Evolutionary conservation across 805 yeast species (phyloP).

Genomic region (Pichia deserticola): DNA sequence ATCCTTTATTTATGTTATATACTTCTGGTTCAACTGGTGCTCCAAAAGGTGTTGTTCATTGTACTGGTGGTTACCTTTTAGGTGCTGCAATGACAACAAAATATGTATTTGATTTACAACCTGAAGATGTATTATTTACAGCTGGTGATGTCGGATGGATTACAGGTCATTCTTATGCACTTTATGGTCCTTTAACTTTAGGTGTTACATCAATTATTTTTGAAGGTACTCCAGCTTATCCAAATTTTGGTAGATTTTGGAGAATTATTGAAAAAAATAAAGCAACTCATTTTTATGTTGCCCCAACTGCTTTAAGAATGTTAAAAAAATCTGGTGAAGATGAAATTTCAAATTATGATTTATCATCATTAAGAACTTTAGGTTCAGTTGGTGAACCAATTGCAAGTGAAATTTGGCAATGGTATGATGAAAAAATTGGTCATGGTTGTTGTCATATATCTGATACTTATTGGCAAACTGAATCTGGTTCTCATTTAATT

Average conservation of each 20-base stretch:
- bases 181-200: slow-evolving; percentile 83
- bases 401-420: slow-evolving; percentile 96
- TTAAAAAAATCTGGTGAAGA: slow-evolving; percentile 78
- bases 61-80: slow-evolving; percentile 88
- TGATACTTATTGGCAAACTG: slow-evolving; percentile 99
- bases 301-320: slow-evolving; percentile 95
- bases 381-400: slow-evolving; percentile 99
- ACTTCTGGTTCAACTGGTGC: slow-evolving; percentile 98
- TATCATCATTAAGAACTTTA: slow-evolving; percentile 79
- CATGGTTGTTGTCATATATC: slow-evolving; percentile 81
- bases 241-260: slow-evolving; percentile 94
- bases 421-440: slow-evolving; percentile 94
- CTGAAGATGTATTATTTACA: slow-evolving; percentile 82
- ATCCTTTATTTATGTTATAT: slow-evolving; percentile 90
- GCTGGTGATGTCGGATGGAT: slow-evolving; percentile 99
- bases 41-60: slow-evolving; percentile 96
- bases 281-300: slow-evolving; percentile 95
- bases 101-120: slow-evolving; percentile 89
- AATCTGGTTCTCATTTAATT: slow-evolving; percentile 91
- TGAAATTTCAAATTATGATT: slow-evolving; percentile 71
- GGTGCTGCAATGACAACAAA: slow-evolving; percentile 90
- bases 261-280: slow-evolving; percentile 85
- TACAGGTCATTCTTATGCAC: slow-evolving; percentile 94
- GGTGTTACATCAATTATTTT: slow-evolving; percentile 92
- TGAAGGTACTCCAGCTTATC: slow-evolving; percentile 97